These are phyloP conservation scores for Xanthoconium purpureum DNA, from an alignment of 768 basidiomycete genomes.

Conservation along the genomic window DNA sequence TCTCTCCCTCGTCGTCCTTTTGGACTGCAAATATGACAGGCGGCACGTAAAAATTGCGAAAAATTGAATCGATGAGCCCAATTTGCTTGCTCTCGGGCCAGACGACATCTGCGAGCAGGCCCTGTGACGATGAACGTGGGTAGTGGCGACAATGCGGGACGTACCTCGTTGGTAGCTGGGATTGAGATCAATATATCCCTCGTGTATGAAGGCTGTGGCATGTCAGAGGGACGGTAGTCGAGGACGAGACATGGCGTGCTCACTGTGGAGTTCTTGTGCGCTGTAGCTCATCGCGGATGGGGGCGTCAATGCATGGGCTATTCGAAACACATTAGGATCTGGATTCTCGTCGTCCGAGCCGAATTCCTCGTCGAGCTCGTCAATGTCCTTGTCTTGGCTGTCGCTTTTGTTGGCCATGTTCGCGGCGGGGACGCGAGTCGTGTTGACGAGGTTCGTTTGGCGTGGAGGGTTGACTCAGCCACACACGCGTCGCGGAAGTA, in stretches of 20 bases:
- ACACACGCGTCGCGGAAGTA: conserved; percentile 13
- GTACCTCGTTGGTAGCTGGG: conserved; percentile 73
- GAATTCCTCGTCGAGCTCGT: conserved; percentile 47
- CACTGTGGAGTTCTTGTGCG: conserved; percentile 47
- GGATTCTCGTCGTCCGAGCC: conserved; percentile 39
- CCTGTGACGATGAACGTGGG: background rate
- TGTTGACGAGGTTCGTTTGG: background rate
- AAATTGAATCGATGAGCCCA: conserved; percentile 49
- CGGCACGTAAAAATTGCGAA: conserved; percentile 52
- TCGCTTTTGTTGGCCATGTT: conserved; percentile 20
- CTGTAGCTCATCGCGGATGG: conserved; percentile 41
- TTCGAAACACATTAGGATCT: conserved; percentile 42
- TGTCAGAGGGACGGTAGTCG: background rate
- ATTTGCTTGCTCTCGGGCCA: conserved; percentile 71
- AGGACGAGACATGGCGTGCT: conserved; percentile 9
- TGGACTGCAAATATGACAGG: conserved; percentile 48
- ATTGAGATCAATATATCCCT: conserved; percentile 65
- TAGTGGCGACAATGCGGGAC: conserved; percentile 2
- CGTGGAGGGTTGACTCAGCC: conserved; percentile 3
- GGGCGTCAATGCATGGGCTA: conserved; percentile 40
- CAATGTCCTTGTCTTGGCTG: conserved; percentile 39
- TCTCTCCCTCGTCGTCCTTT: conserved; percentile 40
- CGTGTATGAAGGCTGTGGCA: conserved; percentile 56
- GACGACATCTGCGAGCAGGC: conserved; percentile 55
- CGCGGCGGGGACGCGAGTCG: background rate